phyloP scores from a whole-genome alignment of 257 asterid species.

The Solanum ahanhuiri region DNA sequence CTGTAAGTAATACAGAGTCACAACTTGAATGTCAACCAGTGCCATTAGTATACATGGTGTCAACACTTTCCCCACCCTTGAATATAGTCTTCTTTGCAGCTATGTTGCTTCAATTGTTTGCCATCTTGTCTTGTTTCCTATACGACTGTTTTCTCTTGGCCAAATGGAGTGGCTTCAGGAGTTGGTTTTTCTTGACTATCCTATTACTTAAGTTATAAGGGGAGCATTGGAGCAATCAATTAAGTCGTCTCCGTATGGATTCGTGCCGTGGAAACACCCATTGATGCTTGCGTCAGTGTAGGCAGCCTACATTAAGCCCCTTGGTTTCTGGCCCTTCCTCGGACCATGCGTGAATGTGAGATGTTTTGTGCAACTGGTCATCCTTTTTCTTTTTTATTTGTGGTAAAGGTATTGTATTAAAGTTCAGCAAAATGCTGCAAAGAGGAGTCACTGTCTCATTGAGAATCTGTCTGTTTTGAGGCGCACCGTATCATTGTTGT shows the following conservation, averaged over 20 bases:
- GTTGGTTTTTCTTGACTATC: background rate
- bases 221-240: background rate
- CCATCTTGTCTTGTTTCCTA: background rate
- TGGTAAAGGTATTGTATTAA: background rate
- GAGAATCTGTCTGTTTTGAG: background rate
- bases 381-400: background rate
- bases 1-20: conserved; percentile 4
- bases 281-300: background rate
- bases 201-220: background rate
- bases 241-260: background rate
- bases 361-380: background rate
- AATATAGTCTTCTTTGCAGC: background rate
- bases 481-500: background rate
- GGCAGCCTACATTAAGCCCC: background rate
- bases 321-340: background rate
- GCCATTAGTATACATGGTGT: background rate
- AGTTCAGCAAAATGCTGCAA: background rate
- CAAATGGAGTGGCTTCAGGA: background rate
- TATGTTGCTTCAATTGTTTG: background rate
- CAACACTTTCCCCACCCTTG: background rate
- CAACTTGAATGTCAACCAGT: background rate
- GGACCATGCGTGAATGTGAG: background rate
- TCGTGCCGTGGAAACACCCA: background rate
- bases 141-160: background rate
- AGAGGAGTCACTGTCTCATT: background rate